Evolutionary conservation across 1,139 yeast genomes (phyloP), one percentile per base, ranked within the genome.

Genomic region (Debaryomyces sp.): DNA sequence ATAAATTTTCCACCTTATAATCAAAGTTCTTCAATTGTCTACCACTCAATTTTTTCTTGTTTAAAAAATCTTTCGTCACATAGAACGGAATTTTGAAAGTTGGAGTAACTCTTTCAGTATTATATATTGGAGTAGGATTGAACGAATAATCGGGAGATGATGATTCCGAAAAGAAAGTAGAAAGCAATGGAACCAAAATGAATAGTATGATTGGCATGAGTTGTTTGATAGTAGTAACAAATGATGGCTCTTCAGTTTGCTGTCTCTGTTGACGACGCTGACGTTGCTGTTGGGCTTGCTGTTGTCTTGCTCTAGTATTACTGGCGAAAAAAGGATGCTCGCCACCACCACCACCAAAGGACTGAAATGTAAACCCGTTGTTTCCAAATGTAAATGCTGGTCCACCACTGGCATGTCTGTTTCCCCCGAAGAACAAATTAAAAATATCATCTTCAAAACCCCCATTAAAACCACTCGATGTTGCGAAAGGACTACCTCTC

Each of bases 341-440:
- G 30, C 79, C 78, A 43, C 63, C 81, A 22, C 84, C 84, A 58
- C 63, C 81, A 23, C 85, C 84, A 58, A 80, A 81, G 48, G 74
- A 64, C 54, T 71, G 80, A 62, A 73, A 79, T 48, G 73, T 73
- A 65, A 78, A 82, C 43, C 76, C 82, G 62, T 70, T 70, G 50
- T 72, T 68, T 23, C 81, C 83, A 57, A 77, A 78, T 5, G 77
- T 57, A 51, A 77, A 77, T 5, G 78, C 62, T 38, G 71, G 73
- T 5, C 73, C 75, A 6, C 66, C 64, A 17, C 70, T 73, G 18
- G 45, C 23, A 9, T 41, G 22, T n/a, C 38, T 27, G 6, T 77
- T 80, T 8, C 87, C 87, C 21, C 91, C 89, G 59, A 88, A 88
- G 64, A 88, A 86, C 76, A 86, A 75, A 60, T 86, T 84, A 66